Base-by-base conservation (phyloP, 1,284 basidiomycete species). In the Volvariella surrecta region DNA sequence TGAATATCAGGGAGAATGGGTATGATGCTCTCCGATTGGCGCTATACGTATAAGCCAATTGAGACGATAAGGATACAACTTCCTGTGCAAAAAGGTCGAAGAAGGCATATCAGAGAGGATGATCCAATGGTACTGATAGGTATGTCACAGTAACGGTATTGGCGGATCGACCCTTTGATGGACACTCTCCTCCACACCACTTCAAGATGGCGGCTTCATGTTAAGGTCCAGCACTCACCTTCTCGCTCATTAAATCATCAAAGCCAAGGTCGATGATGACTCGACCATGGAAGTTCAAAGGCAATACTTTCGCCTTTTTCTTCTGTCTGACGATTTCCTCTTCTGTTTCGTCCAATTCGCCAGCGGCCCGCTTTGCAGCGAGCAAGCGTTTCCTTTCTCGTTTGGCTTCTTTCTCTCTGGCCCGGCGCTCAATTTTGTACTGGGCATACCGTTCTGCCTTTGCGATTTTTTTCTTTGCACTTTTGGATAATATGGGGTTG, bases 181-280 rank as follows among this genome's bases (percentile, higher is more conserved):
- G 11, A 28, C 24, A 6, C 11, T 11, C 24, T 28, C 6, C 24
- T 28, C 24, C 24, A 11, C 24, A 11, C 24, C 24, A 28, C 24
- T n/a, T 11, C 42, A 21, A 28, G 30, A 44, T 39, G 24, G 44
- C 46, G 37, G 50, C 45, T 48, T 40, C 45, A 22, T 41, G 51
- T 48, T 51, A 45, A 39, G 45, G 45, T 34, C 24, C 6, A 6
- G 6, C 24, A 11, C 38, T 53, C 58, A 93, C 94, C 70, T 92
- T 93, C 44, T 93, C 91, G 39, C 68, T 79, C 96, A 99, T 99
- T 63, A 86, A 73, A 39, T 92, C 80, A 60, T 99, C 96, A 58
- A 99, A 99, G 2, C 84, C 91, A 4, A 96, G 71, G 64, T 99
- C 96, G 20, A 99, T 66, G 16, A 96, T 78, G 1, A 99, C 73